Base-by-base conservation (phyloP, 495 filamentous ascomycete genomes). In the Tricharina praecox region DNA sequence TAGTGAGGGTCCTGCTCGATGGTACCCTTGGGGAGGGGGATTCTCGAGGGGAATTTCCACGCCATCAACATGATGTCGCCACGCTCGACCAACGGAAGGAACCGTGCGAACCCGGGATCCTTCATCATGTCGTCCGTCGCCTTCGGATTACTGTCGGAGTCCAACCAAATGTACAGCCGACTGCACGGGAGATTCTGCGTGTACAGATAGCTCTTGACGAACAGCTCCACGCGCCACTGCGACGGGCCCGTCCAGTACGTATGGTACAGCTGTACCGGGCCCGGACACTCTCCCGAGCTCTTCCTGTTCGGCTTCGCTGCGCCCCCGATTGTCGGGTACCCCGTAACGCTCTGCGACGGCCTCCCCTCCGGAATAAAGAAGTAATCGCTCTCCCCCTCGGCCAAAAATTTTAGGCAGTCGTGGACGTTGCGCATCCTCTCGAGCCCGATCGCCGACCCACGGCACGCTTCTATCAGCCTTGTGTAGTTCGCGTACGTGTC, bases 201-300 rank as follows among this genome's bases (percentile, higher is more conserved):
- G 56, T 75, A 70, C 1, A 75, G 62, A 52, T 75, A 71, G 23
- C 64, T 66, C 59, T 75, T 75, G 59, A 75, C 56, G 53, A 75
- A 75, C 10, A 73, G 52, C 41, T 75, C 72, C 32, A 75, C 67
- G 16, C 72, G 62, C 72, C 72, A 75, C 2, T 70, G 74, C 9
- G 72, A 68, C 4, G 69, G 67, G 2, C 72, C 72, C 13, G 70
- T 73, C 72, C 72, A 75, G 65, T 75, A 75, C 0, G 68, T 67
- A 45, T 75, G 72, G 41, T 68, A 75, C 13, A 69, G 68, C 21
- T 73, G 65, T 39, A 73, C 67, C n/a, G 72, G 68, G 15, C 72
- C 72, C 33, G 68, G 58, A 51, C 72, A 75, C 30, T 65, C 56
- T 3, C 68, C 72, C 23, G 65, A 58, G 4, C 53, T 62, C 10